Evolutionary conservation across 2,329 filamentous ascomycete species (phyloP).

Genomic region (Penicillium psychrosexuale): DNA sequence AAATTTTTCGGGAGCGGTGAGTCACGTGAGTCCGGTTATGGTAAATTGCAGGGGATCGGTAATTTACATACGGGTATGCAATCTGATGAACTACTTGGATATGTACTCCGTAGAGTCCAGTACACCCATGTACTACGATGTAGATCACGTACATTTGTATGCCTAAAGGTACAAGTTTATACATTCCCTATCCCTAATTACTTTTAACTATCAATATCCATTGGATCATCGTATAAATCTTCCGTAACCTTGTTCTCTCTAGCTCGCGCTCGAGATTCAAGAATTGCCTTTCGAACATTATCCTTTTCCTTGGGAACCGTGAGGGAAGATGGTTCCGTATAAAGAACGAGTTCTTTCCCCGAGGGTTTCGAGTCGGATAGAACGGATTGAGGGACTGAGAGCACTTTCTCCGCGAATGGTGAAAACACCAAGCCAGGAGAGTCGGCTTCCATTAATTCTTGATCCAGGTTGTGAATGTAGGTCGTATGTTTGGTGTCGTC

Average conservation of each 20-base stretch:
- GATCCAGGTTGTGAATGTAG: slow-evolving; percentile 87
- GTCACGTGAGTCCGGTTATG: slow-evolving; percentile 18
- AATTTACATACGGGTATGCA: too few species aligned
- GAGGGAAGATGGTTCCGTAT: slow-evolving; percentile 73
- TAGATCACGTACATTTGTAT: not conserved
- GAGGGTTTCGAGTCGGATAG: slow-evolving; percentile 53
- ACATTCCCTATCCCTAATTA: not conserved
- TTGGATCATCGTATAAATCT: slow-evolving; percentile 22
- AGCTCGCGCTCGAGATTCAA: slow-evolving; percentile 70
- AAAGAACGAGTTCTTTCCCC: slow-evolving; percentile 74
- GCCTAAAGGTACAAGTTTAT: not conserved
- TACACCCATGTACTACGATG: not conserved
- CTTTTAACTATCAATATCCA: slow-evolving; percentile 27
- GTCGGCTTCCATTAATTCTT: slow-evolving; percentile 72
- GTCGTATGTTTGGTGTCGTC: slow-evolving; percentile 84
- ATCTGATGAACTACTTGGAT: too few species aligned
- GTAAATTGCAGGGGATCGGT: too few species aligned
- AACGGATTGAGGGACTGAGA: slow-evolving; percentile 65
- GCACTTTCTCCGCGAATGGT: slow-evolving; percentile 77
- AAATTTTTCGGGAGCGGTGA: slow-evolving; percentile 26
- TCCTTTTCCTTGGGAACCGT: slow-evolving; percentile 72
- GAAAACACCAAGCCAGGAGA: slow-evolving; percentile 69
- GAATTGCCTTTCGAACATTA: slow-evolving; percentile 73
- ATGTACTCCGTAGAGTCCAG: too few species aligned
- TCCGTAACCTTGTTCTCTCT: slow-evolving; percentile 45